Evolutionary conservation across 176 grass and related monocot genomes (phyloP).

Genomic region (Oryza meridionalis): DNA sequence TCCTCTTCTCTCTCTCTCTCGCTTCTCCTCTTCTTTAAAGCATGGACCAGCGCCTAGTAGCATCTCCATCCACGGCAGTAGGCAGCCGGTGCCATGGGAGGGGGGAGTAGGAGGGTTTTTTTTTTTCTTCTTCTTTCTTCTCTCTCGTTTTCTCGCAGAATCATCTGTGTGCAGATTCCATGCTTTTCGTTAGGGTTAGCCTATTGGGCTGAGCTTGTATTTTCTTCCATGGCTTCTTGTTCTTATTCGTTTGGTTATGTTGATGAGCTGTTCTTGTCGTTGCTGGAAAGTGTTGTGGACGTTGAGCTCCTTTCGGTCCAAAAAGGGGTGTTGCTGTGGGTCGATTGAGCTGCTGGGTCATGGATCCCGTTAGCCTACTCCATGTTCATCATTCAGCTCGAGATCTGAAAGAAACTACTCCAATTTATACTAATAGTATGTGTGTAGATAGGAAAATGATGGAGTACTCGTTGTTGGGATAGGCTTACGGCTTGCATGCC

Average conservation of each 20-base stretch:
- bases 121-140: no score
- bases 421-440: no score
- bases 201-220: neutral
- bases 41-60: conserved; percentile 14
- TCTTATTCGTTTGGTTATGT: neutral
- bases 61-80: neutral
- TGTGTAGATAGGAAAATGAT: neutral
- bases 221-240: neutral
- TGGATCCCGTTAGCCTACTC: conserved; percentile 56
- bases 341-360: conserved; percentile 56
- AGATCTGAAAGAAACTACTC: neutral
- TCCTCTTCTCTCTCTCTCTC: neutral
- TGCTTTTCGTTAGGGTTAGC: neutral
- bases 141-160: neutral
- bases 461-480: conserved; percentile 30
- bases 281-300: conserved; percentile 10
- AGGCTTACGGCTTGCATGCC: conserved; percentile 53
- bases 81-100: no score
- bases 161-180: neutral
- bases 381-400: neutral
- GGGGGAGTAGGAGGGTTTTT: no score
- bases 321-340: conserved; percentile 30
- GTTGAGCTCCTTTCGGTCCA: conserved; percentile 55
- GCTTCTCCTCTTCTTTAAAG: conserved; percentile 8
- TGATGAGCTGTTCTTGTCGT: neutral